Evolutionary conservation across 2,329 filamentous ascomycete species (phyloP), one percentile per base, ranked within the genome.

Genomic region (Trichoderma sp.): DNA sequence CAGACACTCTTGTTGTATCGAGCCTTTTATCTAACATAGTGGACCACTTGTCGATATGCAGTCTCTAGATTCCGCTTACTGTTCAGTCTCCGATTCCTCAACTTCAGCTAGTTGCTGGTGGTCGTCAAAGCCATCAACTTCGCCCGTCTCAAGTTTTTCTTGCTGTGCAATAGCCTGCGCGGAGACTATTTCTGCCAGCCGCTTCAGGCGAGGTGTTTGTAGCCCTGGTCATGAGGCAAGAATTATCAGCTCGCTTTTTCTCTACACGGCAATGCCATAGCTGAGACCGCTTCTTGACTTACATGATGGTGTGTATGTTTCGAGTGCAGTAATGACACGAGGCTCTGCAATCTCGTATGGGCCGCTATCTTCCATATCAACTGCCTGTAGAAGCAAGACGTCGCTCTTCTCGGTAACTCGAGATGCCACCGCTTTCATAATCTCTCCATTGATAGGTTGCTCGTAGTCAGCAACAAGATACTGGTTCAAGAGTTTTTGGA

Each of bases 401-500:
- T 98, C 96, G 76, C 94, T 96, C 89, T 99, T 99, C 83, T 99
- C 96, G 1, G 95, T 98, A 58, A 99, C 96, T 65, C 94, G 88
- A 49, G 94, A 97, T 8, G 96, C 96, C 65, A 99, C 96, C 8
- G 96, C 96, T 84, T 99, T 99, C 96, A 99, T 99, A 78, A 99
- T 99, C 80, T 99, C 96, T 78, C 95, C 96, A 77, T 99, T 98
- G 81, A 99, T 99, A 47, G 96, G 96, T 82, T 98, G 96, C 82
- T 99, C 96, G 80, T 99, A 99, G 81, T 99, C 96, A 70, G 96
- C 96, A 69, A 99, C 95, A 60, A 99, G 88, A 79, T 99, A 99
- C 81, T 99, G 96, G 82, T 99, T 99, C 73, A 99, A 86, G 40
- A 99, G 88, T 84, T 99, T 99, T 82, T 99, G 96, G 72, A 99